A percentile compares a stretch with the other conserved stretches of the same genome.
phyloP scores from a whole-genome alignment of 2,329 filamentous ascomycete species.

The Hypoxylon sp. region DNA sequence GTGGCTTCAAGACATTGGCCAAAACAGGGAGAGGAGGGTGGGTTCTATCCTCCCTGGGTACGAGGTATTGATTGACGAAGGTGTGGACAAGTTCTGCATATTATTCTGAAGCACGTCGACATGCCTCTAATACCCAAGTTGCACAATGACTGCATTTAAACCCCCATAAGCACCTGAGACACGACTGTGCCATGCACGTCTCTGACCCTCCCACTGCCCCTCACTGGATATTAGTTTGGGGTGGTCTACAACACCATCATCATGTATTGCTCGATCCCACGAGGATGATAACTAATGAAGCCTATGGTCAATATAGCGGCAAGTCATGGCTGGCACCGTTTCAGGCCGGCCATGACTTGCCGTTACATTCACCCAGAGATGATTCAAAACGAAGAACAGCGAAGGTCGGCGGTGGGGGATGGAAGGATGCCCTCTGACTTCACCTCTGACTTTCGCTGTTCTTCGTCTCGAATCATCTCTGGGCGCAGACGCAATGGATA shows the following conservation, averaged over 20 bases:
- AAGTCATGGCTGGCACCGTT: too few species aligned
- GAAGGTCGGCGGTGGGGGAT: neutral
- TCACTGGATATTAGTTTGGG: neutral
- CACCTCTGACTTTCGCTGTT: too few species aligned
- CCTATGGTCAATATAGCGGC: neutral
- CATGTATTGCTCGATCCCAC: neutral
- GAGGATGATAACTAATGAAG: neutral
- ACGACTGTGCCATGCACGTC: too few species aligned
- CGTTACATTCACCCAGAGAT: neutral
- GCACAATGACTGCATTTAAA: too few species aligned
- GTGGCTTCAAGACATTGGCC: neutral
- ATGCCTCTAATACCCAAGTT: too few species aligned
- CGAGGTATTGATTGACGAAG: neutral
- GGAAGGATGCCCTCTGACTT: neutral
- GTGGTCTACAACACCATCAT: neutral
- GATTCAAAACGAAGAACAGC: neutral
- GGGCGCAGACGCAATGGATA: neutral
- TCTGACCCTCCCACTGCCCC: too few species aligned
- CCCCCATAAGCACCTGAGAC: neutral
- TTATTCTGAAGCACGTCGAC: neutral
- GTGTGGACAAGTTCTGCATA: neutral
- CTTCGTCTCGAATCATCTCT: too few species aligned
- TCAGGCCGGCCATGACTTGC: neutral
- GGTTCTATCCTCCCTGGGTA: neutral
- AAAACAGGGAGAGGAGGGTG: neutral